phyloP scores from a whole-genome alignment of 306 rosid genomes.

The Cucurbita pepo region DNA sequence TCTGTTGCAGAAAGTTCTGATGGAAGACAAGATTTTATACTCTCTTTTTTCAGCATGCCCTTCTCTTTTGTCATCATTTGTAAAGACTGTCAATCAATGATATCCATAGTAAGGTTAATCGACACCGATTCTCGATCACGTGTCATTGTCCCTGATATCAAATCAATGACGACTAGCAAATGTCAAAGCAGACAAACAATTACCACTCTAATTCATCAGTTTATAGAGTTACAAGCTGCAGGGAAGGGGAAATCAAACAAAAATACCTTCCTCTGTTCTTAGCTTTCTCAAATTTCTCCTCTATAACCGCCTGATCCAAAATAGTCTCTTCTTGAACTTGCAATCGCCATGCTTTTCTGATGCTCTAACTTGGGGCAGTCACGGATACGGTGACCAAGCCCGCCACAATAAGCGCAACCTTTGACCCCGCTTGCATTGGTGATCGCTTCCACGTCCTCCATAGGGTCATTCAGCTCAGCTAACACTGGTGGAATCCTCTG shows the following conservation, averaged over 20 bases:
- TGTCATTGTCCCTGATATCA: not conserved
- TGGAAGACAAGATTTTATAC: not conserved
- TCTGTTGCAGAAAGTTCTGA: not conserved
- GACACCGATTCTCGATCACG: too few species aligned
- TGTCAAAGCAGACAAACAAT: not conserved
- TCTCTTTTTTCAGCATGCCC: not conserved
- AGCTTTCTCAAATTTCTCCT: slow-evolving; percentile 52
- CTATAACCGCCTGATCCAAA: slow-evolving; percentile 89
- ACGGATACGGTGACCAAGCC: slow-evolving; percentile 82
- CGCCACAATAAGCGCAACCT: slow-evolving; percentile 92
- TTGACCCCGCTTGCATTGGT: slow-evolving; percentile 63
- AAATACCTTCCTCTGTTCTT: not conserved
- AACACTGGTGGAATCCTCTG: slow-evolving; percentile 93
- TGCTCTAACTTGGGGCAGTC: slow-evolving; percentile 83
- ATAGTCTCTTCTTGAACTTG: slow-evolving; percentile 66
- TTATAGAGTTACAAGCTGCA: not conserved
- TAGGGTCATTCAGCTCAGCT: slow-evolving; percentile 78
- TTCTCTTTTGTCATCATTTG: not conserved
- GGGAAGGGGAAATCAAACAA: not conserved
- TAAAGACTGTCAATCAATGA: not conserved
- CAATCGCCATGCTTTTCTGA: slow-evolving; percentile 71
- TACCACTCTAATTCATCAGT: not conserved
- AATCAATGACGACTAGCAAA: not conserved
- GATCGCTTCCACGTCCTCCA: slow-evolving; percentile 68
- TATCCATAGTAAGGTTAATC: too few species aligned